phyloP scores from a whole-genome alignment of 768 basidiomycete genomes.

The Boletellus ananiceps region DNA sequence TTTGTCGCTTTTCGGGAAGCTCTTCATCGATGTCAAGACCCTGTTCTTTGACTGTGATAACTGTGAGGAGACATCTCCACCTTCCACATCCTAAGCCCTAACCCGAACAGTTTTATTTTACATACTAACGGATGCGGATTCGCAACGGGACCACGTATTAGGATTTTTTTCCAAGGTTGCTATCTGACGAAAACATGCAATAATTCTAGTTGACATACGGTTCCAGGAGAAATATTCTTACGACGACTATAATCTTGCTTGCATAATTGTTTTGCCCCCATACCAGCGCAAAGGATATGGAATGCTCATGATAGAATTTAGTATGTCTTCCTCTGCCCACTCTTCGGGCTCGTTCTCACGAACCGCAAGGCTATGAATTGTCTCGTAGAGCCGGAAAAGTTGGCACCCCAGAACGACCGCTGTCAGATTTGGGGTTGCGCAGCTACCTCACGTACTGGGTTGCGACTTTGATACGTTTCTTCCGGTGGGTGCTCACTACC shows the following conservation, averaged over 20 bases:
- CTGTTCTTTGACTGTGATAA: constrained; percentile 88
- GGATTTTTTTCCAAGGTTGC: constrained; percentile 64
- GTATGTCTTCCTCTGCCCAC: constrained; percentile 43
- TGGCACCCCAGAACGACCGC: constrained; percentile 91
- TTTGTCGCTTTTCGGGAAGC: constrained; percentile 89
- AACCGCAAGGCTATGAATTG: constrained; percentile 77
- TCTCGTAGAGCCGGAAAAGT: constrained; percentile 74
- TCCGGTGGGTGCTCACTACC: constrained; percentile 46
- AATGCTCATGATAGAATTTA: constrained; percentile 97
- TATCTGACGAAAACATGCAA: not conserved
- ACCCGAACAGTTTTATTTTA: constrained; percentile 70
- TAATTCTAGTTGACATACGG: not conserved
- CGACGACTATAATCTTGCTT: constrained; percentile 96
- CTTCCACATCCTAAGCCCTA: not conserved
- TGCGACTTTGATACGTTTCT: constrained; percentile 76
- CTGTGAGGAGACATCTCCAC: constrained; percentile 44
- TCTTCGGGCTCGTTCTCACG: not conserved
- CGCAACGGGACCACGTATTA: constrained; percentile 75
- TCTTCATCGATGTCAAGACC: constrained; percentile 99
- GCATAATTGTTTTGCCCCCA: constrained; percentile 93
- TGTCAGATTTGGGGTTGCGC: constrained; percentile 88
- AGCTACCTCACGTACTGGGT: constrained; percentile 91
- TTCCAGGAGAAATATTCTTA: constrained; percentile 87
- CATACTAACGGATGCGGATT: constrained; percentile 80
- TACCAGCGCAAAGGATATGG: constrained; percentile 89